Evolutionary conservation across 257 asterid genomes (phyloP), one percentile per base, ranked within the genome.

Genomic region (Gentiana dahurica): DNA sequence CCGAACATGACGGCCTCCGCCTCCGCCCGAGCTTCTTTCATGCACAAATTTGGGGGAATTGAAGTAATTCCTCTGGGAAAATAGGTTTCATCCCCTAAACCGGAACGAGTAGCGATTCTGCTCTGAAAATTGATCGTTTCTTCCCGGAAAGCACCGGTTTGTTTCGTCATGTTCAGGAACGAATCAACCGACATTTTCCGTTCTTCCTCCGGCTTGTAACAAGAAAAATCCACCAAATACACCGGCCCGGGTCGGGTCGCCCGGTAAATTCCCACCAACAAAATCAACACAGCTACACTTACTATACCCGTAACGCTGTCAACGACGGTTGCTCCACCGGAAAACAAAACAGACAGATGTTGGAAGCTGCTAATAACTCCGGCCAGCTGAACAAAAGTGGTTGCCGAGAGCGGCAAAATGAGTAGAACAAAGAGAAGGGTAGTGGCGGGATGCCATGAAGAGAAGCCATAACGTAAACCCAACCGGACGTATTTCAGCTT

Each of bases 391-490:
- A 41, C 9, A 7, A 41, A 41, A 41, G 46, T 41, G 9, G 46
- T 41, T 3, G 46, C 8, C 46, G 46, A 41, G 61, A 81, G 36
- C 8, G 91, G 81, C 36, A 76, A 47, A 33, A 75, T 51, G 0
- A 72, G 41, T 2, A 73, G 51, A 50, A 71, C 5, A 32, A 78
- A 10, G 6, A 79, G 36, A 15, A 76, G 56, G 2, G 81, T 62
- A 2, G 81, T 62, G n/a, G 81, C 72, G 0, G 91, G 89, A 44
- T 68, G 83, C 56, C 77, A 74, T 1, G 89, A 78, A 1, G 46
- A 41, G 54, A 83, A 89, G 1, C 89, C 94, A 53, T 81, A 84
- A 0, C 94, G 95, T 37, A 89, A 75, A 0, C 97, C 95, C 35
- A 89, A 51, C 54, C 75, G 81, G 0, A 89, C 97, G 37, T 77